Evolutionary conservation across 495 filamentous ascomycete species (phyloP).

Genomic region (Aspergillus leporis): DNA sequence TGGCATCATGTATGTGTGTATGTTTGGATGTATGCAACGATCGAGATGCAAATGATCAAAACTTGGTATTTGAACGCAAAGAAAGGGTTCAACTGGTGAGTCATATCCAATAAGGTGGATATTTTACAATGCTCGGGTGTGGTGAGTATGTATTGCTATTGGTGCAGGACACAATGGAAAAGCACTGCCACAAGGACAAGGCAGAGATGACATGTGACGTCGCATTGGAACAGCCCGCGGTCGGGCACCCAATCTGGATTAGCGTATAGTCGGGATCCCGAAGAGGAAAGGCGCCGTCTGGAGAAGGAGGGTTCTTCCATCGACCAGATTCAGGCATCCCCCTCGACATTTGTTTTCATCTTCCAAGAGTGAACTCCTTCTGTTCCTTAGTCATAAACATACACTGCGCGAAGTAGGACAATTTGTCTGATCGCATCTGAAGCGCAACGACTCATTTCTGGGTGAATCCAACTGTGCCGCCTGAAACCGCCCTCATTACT

Average conservation of each 20-base stretch:
- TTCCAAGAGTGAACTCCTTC: neutral
- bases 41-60: neutral
- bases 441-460: neutral
- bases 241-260: conserved; percentile 14
- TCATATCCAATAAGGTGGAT: no score
- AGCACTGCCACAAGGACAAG: neutral
- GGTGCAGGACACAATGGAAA: neutral
- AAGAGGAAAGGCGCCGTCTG: conserved; percentile 5
- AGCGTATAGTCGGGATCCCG: conserved; percentile 13
- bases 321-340: conserved; percentile 12
- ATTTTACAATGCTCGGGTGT: no score
- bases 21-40: neutral
- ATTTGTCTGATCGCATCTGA: neutral
- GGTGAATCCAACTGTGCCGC: neutral
- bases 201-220: neutral
- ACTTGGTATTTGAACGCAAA: no score
- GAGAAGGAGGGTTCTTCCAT: conserved; percentile 1
- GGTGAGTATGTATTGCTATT: neutral
- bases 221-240: neutral
- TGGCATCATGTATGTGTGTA: neutral
- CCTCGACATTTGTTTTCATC: neutral
- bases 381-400: neutral
- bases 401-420: neutral
- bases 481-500: conserved; percentile 3
- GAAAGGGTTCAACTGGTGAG: no score